These are phyloP conservation scores for Mycena epipterygia DNA, from an alignment of 768 basidiomycete genomes.

Conservation along the genomic window DNA sequence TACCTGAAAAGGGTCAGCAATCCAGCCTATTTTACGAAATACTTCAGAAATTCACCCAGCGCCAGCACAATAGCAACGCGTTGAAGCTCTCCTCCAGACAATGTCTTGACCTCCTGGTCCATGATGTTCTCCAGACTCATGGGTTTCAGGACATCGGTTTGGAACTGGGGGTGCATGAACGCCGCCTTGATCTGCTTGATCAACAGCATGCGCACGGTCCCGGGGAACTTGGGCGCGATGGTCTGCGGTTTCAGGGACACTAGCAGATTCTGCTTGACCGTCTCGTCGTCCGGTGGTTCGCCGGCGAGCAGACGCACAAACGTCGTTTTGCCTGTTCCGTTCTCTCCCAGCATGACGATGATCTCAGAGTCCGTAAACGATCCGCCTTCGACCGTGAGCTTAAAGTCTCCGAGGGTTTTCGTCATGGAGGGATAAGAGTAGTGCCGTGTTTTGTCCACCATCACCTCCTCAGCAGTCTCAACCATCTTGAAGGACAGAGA, in stretches of 20 bases:
- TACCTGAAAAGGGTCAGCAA: conserved; percentile 56
- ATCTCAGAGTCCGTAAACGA: conserved; percentile 99
- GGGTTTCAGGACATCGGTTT: conserved; percentile 97
- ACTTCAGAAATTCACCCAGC: conserved; percentile 70
- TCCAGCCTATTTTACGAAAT: neutral
- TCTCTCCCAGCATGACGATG: conserved; percentile 99
- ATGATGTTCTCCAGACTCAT: conserved; percentile 96
- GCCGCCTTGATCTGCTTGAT: conserved; percentile 94
- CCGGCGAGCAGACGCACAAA: conserved; percentile 96
- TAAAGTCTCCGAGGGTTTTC: conserved; percentile 96
- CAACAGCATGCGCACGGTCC: conserved; percentile 95
- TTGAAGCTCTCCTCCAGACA: conserved; percentile 98
- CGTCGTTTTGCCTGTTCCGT: conserved; percentile 99
- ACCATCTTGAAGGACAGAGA: conserved; percentile 97
- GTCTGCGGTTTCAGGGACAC: conserved; percentile 99
- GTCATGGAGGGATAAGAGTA: conserved; percentile 97
- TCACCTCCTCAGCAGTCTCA: conserved; percentile 93
- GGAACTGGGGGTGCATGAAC: conserved; percentile 99
- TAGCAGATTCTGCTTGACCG: conserved; percentile 82
- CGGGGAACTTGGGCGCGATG: conserved; percentile 97
- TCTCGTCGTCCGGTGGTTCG: conserved; percentile 88
- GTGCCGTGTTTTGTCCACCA: conserved; percentile 88
- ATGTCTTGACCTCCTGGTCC: conserved; percentile 98
- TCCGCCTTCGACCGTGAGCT: conserved; percentile 91
- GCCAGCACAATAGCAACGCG: conserved; percentile 97